Evolutionary conservation across 306 rosid genomes (phyloP).

Genomic region (Mimosa pudica): DNA sequence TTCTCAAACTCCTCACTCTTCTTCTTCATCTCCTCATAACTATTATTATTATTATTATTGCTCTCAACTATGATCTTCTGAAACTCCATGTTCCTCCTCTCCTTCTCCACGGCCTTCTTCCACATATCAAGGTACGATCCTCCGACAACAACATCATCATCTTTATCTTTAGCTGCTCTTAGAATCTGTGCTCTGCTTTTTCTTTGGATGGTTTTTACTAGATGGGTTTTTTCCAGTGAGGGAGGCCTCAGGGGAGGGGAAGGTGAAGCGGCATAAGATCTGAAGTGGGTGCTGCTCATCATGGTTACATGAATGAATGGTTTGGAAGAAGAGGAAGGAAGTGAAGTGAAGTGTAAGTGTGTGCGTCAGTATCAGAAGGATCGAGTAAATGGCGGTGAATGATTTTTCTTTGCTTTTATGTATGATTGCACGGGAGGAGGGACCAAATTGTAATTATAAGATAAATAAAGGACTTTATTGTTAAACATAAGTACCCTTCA

Average conservation of each 20-base stretch:
- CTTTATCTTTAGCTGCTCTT: slow-evolving; percentile 25
- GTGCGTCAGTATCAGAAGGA: not conserved
- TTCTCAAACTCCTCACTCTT: slow-evolving; percentile 72
- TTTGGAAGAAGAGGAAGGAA: not conserved
- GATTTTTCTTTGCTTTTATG: not conserved
- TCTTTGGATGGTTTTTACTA: not conserved
- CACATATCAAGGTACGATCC: slow-evolving; percentile 83
- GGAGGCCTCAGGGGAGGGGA: slow-evolving; percentile 27
- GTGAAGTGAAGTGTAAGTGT: not conserved
- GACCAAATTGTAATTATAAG: not conserved
- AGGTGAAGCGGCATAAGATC: slow-evolving; percentile 37
- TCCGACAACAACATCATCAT: slow-evolving; percentile 39
- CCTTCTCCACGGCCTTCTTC: slow-evolving; percentile 73
- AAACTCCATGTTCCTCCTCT: slow-evolving; percentile 56
- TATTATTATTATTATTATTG: not conserved
- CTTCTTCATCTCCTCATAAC: slow-evolving; percentile 49
- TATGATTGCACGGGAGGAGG: not conserved
- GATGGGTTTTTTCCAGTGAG: slow-evolving; percentile 1
- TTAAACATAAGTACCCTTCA: not conserved
- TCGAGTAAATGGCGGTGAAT: slow-evolving; percentile 18
- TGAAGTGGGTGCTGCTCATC: slow-evolving; percentile 45
- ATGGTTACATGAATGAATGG: slow-evolving; percentile 31
- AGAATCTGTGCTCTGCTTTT: slow-evolving; percentile 20
- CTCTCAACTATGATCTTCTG: slow-evolving; percentile 49
- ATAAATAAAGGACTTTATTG: not conserved